A percentile compares a stretch with the other conserved stretches of the same genome.
phyloP scores from a whole-genome alignment of 768 basidiomycete species.

The Pleurotus eryngii region DNA sequence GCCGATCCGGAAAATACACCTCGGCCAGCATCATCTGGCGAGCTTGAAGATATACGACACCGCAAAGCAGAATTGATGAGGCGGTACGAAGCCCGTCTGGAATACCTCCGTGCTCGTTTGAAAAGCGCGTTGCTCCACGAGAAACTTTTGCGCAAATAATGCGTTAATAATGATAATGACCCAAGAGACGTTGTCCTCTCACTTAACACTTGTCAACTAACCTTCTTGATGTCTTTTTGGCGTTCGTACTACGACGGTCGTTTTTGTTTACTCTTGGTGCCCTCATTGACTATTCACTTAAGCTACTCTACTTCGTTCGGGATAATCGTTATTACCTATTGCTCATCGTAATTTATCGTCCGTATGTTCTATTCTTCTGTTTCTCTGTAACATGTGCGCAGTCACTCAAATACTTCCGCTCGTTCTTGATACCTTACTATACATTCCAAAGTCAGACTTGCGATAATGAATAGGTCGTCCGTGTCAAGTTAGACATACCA shows the following conservation, averaged over 20 bases:
- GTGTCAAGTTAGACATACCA: no score
- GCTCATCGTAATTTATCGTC: not conserved
- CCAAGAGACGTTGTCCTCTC: not conserved
- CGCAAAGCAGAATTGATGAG: conserved; percentile 67
- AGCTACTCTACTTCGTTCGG: not conserved
- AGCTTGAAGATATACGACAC: conserved; percentile 67
- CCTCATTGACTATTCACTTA: no score
- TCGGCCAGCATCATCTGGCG: conserved; percentile 42
- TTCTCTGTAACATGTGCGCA: not conserved
- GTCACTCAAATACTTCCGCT: not conserved
- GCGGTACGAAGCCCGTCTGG: conserved; percentile 73
- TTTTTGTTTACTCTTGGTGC: no score
- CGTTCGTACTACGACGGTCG: no score
- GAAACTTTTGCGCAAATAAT: conserved; percentile 65
- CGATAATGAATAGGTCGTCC: no score
- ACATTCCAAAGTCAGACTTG: no score
- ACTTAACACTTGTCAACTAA: no score
- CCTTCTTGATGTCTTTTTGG: not conserved
- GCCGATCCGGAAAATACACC: conserved; percentile 26
- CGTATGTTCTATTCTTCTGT: conserved; percentile 5
- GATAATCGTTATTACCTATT: conserved; percentile 4
- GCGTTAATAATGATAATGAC: not conserved
- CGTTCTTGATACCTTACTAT: no score
- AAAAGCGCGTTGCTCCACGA: conserved; percentile 84
- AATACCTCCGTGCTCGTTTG: conserved; percentile 77